Evolutionary conservation across 139 green algal species (phyloP).

Genomic region (Yamagishiella unicocca): DNA sequence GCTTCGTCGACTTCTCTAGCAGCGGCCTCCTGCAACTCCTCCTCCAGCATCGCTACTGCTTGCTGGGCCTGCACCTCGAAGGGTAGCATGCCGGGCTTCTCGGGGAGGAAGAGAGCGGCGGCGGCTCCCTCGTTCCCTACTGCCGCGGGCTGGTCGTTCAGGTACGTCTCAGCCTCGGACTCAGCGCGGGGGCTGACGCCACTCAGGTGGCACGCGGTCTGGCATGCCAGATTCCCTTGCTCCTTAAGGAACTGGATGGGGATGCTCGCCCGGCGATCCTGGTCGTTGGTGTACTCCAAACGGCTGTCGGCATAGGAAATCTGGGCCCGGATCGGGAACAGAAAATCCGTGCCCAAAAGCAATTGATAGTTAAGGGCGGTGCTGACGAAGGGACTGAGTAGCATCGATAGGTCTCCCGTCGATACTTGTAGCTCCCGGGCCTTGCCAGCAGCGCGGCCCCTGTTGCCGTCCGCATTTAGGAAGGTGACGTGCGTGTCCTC

Average conservation of each 20-base stretch:
- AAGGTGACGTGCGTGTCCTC: neutral
- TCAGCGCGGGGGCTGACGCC: no score
- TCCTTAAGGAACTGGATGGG: neutral
- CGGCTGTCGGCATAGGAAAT: neutral
- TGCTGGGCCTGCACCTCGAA: no score
- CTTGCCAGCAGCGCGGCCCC: neutral
- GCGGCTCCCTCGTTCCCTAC: no score
- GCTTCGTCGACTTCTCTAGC: no score
- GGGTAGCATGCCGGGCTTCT: no score
- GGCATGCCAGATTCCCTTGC: no score
- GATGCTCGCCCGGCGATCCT: neutral
- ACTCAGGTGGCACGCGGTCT: no score
- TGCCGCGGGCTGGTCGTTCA: no score
- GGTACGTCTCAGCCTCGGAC: no score
- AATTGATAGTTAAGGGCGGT: neutral
- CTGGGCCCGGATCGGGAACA: neutral
- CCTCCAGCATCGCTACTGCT: no score
- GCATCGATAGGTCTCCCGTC: neutral
- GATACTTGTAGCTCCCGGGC: neutral
- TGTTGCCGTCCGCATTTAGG: constrained; percentile 18
- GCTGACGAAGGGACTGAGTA: neutral
- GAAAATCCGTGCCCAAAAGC: constrained; percentile 7
- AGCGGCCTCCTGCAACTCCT: no score
- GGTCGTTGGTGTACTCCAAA: neutral
- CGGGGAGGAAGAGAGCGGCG: no score